Base-by-base conservation (phyloP, 1,284 basidiomycete species). In the Trichosporon ovoides region DNA sequence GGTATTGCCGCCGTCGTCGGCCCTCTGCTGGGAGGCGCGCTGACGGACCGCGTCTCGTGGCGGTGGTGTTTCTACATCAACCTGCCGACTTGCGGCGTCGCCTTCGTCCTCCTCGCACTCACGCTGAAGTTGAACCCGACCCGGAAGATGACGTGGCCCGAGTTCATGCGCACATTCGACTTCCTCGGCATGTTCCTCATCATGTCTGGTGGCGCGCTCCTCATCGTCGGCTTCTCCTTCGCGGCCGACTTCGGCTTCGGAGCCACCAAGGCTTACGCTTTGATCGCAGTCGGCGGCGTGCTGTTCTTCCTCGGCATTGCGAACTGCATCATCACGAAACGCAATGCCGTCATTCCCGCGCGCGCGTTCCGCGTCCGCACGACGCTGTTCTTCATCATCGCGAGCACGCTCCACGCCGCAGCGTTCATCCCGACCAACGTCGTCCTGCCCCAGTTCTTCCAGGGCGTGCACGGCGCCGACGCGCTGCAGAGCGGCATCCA, bases 71-170 rank as follows among this genome's bases (percentile, higher is more conserved):
- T 63, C 52, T 63, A 55, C 57, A 57, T 61, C 38, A 80, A 80
- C 63, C 66, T 80, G 1, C 76, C 76, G 0, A 72, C 69, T 0
- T 71, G 70, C 34, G 75, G 65, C 12, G 67, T 89, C 38, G 89
- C 91, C 2, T 83, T 84, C 24, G 76, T 75, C 4, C 72, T 91
- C 33, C 78, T 95, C 10, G 87, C 89, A 69, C 83, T 88, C 72
- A 89, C 87, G 78, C 83, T 96, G 48, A 87, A 92, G 66, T 81
- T 96, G 36, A 91, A 93, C 62, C 74, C 77, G 35, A 55, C 57
- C 9, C 36, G 38, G 28, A 38, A 22, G 12, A 38, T n/a, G 22
- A 59, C 55, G 2, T 59, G 59, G 19, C 55, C 56, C 2, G 59
- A 72, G 35, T 61, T 77, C 28, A 49, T 52, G 20, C n/a, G 48